A percentile compares a stretch with the other conserved stretches of the same genome.
Evolutionary conservation across 257 asterid genomes (phyloP).

Genomic region (Marsdenia floribunda): DNA sequence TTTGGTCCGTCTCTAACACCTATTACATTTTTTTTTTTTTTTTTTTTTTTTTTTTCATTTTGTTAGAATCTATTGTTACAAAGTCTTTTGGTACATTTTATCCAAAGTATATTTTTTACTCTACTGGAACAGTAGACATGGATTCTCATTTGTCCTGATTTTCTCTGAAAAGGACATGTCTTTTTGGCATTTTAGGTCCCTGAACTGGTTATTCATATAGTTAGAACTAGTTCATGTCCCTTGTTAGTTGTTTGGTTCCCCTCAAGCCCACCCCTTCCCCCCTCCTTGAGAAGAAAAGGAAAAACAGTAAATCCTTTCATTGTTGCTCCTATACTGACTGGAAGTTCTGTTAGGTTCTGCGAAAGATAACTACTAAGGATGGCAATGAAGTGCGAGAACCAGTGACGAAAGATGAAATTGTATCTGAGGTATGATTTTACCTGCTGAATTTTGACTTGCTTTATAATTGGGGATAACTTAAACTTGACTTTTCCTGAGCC

Average conservation of each 20-base stretch:
- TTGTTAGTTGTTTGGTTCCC: constrained; percentile 6
- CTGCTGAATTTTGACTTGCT: not conserved
- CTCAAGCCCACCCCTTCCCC: not conserved
- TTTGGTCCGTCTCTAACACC: constrained; percentile 47
- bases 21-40: constrained; percentile 16
- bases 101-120: not conserved
- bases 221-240: constrained; percentile 5
- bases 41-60: not conserved
- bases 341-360: constrained; percentile 45
- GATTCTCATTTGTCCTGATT: constrained; percentile 1
- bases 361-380: constrained; percentile 56
- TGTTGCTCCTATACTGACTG: constrained; percentile 14
- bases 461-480: not conserved
- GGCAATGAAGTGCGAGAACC: constrained; percentile 66
- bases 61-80: constrained; percentile 11
- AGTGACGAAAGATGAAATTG: constrained; percentile 73
- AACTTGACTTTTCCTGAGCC: not conserved
- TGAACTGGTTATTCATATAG: not conserved
- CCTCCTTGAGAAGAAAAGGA: not conserved
- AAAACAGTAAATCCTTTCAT: not conserved
- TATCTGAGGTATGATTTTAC: constrained; percentile 56
- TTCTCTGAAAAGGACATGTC: not conserved
- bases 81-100: constrained; percentile 5
- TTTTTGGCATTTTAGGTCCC: not conserved
- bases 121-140: not conserved